Percentiles rank a stretch among this genome's conserved stretches.
phyloP scores from a whole-genome alignment of 805 yeast genomes.

The Metschnikowia noctiluminum region DNA sequence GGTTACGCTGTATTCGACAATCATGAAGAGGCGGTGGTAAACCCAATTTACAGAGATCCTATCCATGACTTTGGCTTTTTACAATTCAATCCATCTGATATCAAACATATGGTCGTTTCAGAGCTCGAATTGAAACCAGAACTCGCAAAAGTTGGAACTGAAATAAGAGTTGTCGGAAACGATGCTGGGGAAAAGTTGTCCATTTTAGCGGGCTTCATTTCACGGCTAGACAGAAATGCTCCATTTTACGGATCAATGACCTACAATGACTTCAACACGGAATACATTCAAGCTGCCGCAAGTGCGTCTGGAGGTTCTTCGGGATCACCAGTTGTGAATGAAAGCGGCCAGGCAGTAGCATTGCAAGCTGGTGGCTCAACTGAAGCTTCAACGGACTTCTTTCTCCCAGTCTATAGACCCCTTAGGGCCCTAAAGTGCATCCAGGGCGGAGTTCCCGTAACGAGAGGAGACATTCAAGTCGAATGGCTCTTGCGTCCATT shows the following conservation, averaged over 20 bases:
- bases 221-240: slow-evolving; percentile 86
- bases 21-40: slow-evolving; percentile 88
- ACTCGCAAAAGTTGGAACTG: slow-evolving; percentile 85
- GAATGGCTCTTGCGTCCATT: slow-evolving; percentile 86
- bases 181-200: slow-evolving; percentile 94
- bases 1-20: slow-evolving; percentile 92
- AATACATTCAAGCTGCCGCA: slow-evolving; percentile 94
- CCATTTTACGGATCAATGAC: slow-evolving; percentile 89
- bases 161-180: slow-evolving; percentile 92
- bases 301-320: slow-evolving; percentile 94
- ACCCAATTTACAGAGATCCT: slow-evolving; percentile 87
- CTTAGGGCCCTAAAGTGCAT: slow-evolving; percentile 75
- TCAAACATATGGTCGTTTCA: slow-evolving; percentile 70
- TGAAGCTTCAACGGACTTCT: slow-evolving; percentile 90
- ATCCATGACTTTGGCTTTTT: slow-evolving; percentile 93
- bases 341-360: slow-evolving; percentile 84
- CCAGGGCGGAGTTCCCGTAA: slow-evolving; percentile 54
- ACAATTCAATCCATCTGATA: slow-evolving; percentile 64
- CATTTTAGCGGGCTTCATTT: slow-evolving; percentile 81
- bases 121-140: slow-evolving; percentile 74
- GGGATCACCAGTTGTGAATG: slow-evolving; percentile 94
- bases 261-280: slow-evolving; percentile 91
- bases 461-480: slow-evolving; percentile 89
- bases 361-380: slow-evolving; percentile 92
- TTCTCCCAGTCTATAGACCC: slow-evolving; percentile 81